Conservation (phyloP, 2,329 filamentous ascomycete species). For the Epicoccum nigrum region DNA sequence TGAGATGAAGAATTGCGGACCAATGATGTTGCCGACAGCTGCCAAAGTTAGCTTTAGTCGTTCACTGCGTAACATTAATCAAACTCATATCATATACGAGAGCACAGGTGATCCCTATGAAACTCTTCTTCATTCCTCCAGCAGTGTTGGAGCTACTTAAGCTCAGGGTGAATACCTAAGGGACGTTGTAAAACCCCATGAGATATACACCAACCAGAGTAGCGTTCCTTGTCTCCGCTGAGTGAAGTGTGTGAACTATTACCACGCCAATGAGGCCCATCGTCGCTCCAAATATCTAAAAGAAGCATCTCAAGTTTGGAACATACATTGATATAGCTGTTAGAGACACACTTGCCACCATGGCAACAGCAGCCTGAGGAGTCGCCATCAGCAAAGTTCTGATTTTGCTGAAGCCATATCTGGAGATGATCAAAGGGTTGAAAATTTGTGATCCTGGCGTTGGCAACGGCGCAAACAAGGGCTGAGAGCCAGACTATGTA, state of each 20-base stretch:
- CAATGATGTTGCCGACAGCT: slow-evolving; percentile 4
- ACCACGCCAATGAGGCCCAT: neutral
- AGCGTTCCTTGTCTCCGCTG: neutral
- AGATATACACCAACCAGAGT: neutral
- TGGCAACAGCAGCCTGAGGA: slow-evolving; percentile 3
- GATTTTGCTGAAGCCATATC: neutral
- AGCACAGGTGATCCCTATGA: slow-evolving; percentile 1
- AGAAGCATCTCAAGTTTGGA: slow-evolving; percentile 1
- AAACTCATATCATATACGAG: neutral
- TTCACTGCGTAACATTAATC: neutral
- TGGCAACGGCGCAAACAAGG: neutral
- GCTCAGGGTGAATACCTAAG: slow-evolving; percentile 4
- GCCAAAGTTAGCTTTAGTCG: neutral
- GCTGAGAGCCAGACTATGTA: slow-evolving; percentile 1
- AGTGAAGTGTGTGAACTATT: slow-evolving; percentile 1
- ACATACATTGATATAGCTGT: slow-evolving; percentile 1
- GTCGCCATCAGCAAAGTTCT: neutral
- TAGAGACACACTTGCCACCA: neutral
- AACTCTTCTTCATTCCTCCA: slow-evolving; percentile 3
- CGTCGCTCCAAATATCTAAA: slow-evolving; percentile 1
- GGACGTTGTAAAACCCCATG: slow-evolving; percentile 8
- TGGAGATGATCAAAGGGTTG: slow-evolving; percentile 2
- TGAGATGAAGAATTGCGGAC: slow-evolving; percentile 4
- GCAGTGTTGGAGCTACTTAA: slow-evolving; percentile 3
- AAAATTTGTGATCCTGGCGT: slow-evolving; percentile 8